Evolutionary conservation across 2,329 filamentous ascomycete genomes (phyloP).

Genomic region (Lachnellula occidentalis): DNA sequence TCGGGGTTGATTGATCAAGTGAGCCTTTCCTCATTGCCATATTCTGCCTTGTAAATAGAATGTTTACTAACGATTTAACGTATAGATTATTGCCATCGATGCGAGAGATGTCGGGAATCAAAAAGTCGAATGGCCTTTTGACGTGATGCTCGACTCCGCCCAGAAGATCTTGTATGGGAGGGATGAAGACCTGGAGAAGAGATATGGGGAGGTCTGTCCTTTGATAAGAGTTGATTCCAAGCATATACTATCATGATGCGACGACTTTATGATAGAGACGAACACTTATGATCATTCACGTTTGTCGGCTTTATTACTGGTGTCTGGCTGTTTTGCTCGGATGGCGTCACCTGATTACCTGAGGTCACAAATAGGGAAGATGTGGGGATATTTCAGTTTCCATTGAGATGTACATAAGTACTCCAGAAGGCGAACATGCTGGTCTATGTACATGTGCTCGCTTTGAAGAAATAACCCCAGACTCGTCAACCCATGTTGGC

Average conservation of each 20-base stretch:
- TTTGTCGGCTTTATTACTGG: background rate
- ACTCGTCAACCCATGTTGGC: too few species aligned
- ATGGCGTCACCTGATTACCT: too few species aligned
- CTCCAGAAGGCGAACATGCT: too few species aligned
- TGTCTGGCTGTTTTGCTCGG: background rate
- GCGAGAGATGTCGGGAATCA: background rate
- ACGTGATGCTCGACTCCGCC: background rate
- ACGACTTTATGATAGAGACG: background rate
- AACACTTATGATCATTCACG: background rate
- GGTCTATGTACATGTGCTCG: too few species aligned
- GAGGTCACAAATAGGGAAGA: too few species aligned
- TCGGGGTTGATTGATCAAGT: slow-evolving; percentile 3
- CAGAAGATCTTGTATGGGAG: background rate
- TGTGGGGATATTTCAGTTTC: too few species aligned
- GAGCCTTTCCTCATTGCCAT: background rate
- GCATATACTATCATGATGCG: background rate
- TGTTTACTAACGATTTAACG: background rate
- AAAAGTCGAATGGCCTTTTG: slow-evolving; percentile 2
- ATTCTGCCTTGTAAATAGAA: background rate
- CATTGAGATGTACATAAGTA: too few species aligned
- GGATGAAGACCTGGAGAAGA: background rate
- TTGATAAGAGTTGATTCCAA: background rate
- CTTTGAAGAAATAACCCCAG: too few species aligned
- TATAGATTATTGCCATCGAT: slow-evolving; percentile 6
- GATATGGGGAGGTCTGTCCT: background rate